These are phyloP conservation scores for Populus pruinosa DNA, from an alignment of 345 rosid genomes.

Conservation along the genomic window DNA sequence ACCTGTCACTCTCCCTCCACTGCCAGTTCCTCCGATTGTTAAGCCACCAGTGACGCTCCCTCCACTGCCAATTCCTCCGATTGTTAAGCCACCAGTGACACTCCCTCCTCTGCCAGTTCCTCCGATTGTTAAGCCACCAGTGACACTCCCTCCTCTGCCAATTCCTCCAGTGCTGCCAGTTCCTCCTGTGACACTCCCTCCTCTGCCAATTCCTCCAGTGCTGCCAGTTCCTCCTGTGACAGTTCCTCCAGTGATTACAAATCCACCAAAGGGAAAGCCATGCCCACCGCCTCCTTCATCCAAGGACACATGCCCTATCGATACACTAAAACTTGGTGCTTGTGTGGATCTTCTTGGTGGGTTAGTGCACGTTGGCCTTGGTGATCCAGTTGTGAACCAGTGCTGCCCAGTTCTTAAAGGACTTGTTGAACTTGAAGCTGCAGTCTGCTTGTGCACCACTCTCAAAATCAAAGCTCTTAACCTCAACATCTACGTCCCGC, in stretches of 20 bases:
- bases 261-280: slow-evolving; percentile 22
- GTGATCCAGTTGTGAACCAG: slow-evolving; percentile 69
- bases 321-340: slow-evolving; percentile 80
- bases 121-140: slow-evolving; percentile 15
- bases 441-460: slow-evolving; percentile 87
- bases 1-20: slow-evolving; percentile 31
- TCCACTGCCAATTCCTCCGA: slow-evolving; percentile 15
- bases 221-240: slow-evolving; percentile 13
- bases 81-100: slow-evolving; percentile 5
- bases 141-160: slow-evolving; percentile 27
- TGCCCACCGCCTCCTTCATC: slow-evolving; percentile 43
- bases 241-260: neutral
- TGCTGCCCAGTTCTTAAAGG: slow-evolving; percentile 85
- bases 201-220: neutral
- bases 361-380: slow-evolving; percentile 67
- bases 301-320: slow-evolving; percentile 61
- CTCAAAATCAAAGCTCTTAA: slow-evolving; percentile 80
- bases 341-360: slow-evolving; percentile 93
- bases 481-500: slow-evolving; percentile 73
- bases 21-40: slow-evolving; percentile 14
- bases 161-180: slow-evolving; percentile 24
- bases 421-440: slow-evolving; percentile 80
- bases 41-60: neutral
- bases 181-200: too few relatives aligned
- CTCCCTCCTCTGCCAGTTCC: slow-evolving; percentile 19